Evolutionary conservation across 768 basidiomycete species (phyloP).

Genomic region (Tylopilus sp.): DNA sequence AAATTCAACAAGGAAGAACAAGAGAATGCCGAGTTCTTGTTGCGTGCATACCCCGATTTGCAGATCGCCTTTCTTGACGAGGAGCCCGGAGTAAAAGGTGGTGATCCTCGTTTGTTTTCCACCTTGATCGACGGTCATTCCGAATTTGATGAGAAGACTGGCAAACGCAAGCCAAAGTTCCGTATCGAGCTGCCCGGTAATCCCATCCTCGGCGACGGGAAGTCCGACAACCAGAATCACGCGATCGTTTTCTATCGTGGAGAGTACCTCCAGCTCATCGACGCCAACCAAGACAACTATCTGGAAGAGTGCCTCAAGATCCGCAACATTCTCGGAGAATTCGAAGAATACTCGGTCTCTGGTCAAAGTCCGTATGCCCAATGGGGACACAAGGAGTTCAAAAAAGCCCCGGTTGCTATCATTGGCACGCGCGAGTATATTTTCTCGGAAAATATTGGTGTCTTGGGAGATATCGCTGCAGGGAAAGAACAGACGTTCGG

Average conservation of each 20-base stretch:
- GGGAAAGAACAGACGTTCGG: constrained; percentile 99
- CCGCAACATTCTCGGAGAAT: constrained; percentile 94
- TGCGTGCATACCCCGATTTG: constrained; percentile 96
- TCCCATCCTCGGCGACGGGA: constrained; percentile 97
- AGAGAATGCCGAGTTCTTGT: constrained; percentile 96
- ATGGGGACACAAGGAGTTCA: constrained; percentile 93
- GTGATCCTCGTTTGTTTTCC: constrained; percentile 87
- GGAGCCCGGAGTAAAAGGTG: constrained; percentile 84
- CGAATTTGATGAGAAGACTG: constrained; percentile 84
- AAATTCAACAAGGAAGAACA: constrained; percentile 99
- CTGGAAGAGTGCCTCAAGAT: constrained; percentile 99
- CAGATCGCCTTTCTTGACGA: constrained; percentile 99
- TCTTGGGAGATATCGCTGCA: constrained; percentile 97
- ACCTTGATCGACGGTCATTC: constrained; percentile 97
- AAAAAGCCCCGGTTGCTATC: constrained; percentile 89
- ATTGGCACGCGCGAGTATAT: constrained; percentile 99
- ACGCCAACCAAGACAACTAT: constrained; percentile 99
- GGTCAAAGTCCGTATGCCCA: constrained; percentile 95
- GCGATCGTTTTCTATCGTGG: constrained; percentile 99
- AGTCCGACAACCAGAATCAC: constrained; percentile 99
- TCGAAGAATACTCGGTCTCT: constrained; percentile 89
- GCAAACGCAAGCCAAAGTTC: constrained; percentile 95
- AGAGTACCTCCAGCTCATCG: constrained; percentile 98
- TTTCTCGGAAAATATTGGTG: constrained; percentile 99
- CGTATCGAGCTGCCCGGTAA: constrained; percentile 96